phyloP scores from a whole-genome alignment of 371 early-diverging fungal species.

The Rhizomucor miehei region DNA sequence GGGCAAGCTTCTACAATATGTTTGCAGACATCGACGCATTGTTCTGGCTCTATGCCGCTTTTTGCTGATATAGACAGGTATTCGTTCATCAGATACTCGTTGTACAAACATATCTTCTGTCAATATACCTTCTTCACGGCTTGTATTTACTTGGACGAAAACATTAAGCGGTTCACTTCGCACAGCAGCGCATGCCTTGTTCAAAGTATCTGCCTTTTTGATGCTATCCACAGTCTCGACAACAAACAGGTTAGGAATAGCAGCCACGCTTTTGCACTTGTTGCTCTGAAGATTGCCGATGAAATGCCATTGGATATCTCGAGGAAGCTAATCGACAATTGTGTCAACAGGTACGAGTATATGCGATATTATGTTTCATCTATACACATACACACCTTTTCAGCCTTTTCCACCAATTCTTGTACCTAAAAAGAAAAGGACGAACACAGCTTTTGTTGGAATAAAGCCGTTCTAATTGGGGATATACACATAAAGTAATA shows the following conservation, averaged over 20 bases:
- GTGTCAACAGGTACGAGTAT: not conserved
- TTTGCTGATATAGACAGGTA: too few relatives aligned
- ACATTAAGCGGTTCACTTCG: conserved; percentile 64
- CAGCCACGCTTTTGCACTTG: conserved; percentile 88
- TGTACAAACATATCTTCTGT: conserved; percentile 1
- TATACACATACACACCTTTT: conserved; percentile 55
- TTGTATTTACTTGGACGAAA: conserved; percentile 94
- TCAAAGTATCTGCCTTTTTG: conserved; percentile 80
- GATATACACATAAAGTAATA: conserved; percentile 42
- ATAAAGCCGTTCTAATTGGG: conserved; percentile 33
- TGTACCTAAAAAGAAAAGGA: too few relatives aligned
- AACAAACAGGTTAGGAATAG: conserved; percentile 83
- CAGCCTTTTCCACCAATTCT: conserved; percentile 90
- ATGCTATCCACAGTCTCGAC: conserved; percentile 88
- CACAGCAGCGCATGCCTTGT: conserved; percentile 63
- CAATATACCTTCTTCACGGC: conserved; percentile 71
- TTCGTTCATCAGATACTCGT: too few relatives aligned
- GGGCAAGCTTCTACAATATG: conserved; percentile 70
- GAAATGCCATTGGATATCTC: conserved; percentile 93
- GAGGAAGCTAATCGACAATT: conserved; percentile 49
- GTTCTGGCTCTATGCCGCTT: conserved; percentile 65
- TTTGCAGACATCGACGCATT: conserved; percentile 47
- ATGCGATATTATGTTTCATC: not conserved
- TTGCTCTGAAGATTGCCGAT: conserved; percentile 94
- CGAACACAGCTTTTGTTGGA: conserved; percentile 51